Conservation (phyloP, 768 basidiomycete species). For the Boletus tylopilopsis region DNA sequence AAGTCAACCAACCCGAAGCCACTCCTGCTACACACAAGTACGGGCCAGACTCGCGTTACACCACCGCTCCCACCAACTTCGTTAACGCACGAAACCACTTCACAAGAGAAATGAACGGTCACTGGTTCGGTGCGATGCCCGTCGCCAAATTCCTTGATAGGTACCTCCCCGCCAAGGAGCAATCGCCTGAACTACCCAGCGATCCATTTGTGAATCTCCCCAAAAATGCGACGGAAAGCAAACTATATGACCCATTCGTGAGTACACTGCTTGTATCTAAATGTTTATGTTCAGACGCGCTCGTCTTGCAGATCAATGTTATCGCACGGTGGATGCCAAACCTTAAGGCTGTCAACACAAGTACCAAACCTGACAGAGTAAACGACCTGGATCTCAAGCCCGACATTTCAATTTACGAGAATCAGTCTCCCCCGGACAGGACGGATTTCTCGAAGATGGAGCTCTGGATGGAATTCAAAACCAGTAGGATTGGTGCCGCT, state of each 20-base stretch:
- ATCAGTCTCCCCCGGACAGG: not conserved
- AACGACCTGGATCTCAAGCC: not conserved
- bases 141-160: not conserved
- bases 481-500: not conserved
- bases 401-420: not conserved
- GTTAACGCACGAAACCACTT: not conserved
- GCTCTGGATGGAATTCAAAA: slow-evolving; percentile 10
- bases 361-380: not conserved
- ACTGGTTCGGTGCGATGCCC: not conserved
- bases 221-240: not conserved
- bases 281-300: too few species aligned
- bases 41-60: not conserved
- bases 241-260: not conserved
- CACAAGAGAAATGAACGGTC: not conserved
- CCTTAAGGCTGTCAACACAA: not conserved
- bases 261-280: not conserved
- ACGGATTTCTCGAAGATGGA: slow-evolving; percentile 1
- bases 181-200: not conserved
- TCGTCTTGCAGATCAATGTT: not conserved
- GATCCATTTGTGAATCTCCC: not conserved
- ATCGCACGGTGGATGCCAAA: not conserved
- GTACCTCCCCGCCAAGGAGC: not conserved
- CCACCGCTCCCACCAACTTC: not conserved
- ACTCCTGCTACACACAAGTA: not conserved
- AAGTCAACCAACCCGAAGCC: too few species aligned